These are phyloP conservation scores for Tephrocybe sp. DNA, from an alignment of 768 basidiomycete species.

Conservation along the genomic window DNA sequence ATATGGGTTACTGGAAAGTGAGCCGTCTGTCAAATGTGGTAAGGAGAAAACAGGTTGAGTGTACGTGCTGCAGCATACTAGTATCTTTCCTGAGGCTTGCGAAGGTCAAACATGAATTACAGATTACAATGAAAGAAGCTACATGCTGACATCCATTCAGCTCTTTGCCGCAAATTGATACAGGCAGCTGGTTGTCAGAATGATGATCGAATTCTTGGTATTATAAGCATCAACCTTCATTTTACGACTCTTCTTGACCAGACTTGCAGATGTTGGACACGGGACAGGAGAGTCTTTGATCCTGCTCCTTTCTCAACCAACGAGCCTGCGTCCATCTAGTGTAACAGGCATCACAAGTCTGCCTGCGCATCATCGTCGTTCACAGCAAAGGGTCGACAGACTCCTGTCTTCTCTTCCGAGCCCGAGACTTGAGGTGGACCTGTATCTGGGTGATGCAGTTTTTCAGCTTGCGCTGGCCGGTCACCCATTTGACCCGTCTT, in stretches of 20 bases:
- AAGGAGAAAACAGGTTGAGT: not conserved
- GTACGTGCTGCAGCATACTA: slow-evolving; percentile 36
- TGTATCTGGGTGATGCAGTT: slow-evolving; percentile 55
- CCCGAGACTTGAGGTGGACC: slow-evolving; percentile 30
- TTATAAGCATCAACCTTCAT: slow-evolving; percentile 2
- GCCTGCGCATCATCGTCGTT: slow-evolving; percentile 44
- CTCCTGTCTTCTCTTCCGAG: slow-evolving; percentile 20
- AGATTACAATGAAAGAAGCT: not conserved
- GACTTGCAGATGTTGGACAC: slow-evolving; percentile 58
- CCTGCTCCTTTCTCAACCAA: slow-evolving; percentile 46
- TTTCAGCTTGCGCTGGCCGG: slow-evolving; percentile 24
- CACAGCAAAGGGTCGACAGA: slow-evolving; percentile 38
- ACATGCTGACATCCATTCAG: slow-evolving; percentile 15
- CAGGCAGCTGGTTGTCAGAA: slow-evolving; percentile 37
- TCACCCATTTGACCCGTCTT: slow-evolving; percentile 47
- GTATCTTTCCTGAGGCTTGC: slow-evolving; percentile 57
- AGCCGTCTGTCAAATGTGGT: slow-evolving; percentile 8
- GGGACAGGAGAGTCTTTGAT: slow-evolving; percentile 69
- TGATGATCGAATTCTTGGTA: slow-evolving; percentile 56
- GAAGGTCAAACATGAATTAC: slow-evolving; percentile 40
- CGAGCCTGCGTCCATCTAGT: slow-evolving; percentile 43
- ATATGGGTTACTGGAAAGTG: slow-evolving; percentile 73
- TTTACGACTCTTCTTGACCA: not conserved
- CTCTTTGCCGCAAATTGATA: slow-evolving; percentile 53
- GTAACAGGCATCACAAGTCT: slow-evolving; percentile 63